These are phyloP conservation scores for Bassia scoparia DNA, from an alignment of 148 eudicot genomes.

Conservation along the genomic window DNA sequence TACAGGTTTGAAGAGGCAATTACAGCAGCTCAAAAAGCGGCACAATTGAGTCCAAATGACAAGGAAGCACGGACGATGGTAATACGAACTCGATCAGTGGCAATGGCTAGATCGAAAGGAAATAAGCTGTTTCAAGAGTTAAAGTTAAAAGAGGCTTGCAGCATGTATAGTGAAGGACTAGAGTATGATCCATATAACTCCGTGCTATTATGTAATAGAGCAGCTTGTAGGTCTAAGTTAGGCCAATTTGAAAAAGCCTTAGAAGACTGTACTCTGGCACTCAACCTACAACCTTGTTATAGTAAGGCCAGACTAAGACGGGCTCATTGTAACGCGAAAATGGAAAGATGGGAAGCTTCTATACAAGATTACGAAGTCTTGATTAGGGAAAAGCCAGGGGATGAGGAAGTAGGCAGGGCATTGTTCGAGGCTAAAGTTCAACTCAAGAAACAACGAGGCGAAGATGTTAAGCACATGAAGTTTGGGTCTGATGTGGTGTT, in stretches of 20 bases:
- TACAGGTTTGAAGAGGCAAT: slow-evolving; percentile 73
- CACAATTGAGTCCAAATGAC: slow-evolving; percentile 36
- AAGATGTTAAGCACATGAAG: slow-evolving; percentile 25
- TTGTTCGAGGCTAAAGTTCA: slow-evolving; percentile 35
- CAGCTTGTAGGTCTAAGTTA: slow-evolving; percentile 58
- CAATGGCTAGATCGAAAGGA: slow-evolving; percentile 48
- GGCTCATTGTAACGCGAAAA: slow-evolving; percentile 58
- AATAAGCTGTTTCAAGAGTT: slow-evolving; percentile 48
- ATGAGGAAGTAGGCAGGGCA: slow-evolving; percentile 48
- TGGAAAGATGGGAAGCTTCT: slow-evolving; percentile 63
- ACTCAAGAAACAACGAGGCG: slow-evolving; percentile 32
- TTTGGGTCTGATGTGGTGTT: slow-evolving; percentile 27
- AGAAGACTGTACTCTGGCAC: slow-evolving; percentile 65
- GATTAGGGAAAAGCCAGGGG: slow-evolving; percentile 46
- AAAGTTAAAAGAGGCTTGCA: slow-evolving; percentile 46
- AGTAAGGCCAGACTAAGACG: slow-evolving; percentile 65
- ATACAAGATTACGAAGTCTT: slow-evolving; percentile 62
- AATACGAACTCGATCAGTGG: slow-evolving; percentile 37
- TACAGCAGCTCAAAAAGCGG: slow-evolving; percentile 42
- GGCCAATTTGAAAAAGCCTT: slow-evolving; percentile 60
- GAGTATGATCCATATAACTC: slow-evolving; percentile 56
- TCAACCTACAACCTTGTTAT: slow-evolving; percentile 51
- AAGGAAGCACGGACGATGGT: slow-evolving; percentile 26
- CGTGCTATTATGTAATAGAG: slow-evolving; percentile 58
- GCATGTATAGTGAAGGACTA: slow-evolving; percentile 52